These are phyloP conservation scores for Fraxinus dipetala DNA, from an alignment of 305 asterid genomes.

Conservation along the genomic window DNA sequence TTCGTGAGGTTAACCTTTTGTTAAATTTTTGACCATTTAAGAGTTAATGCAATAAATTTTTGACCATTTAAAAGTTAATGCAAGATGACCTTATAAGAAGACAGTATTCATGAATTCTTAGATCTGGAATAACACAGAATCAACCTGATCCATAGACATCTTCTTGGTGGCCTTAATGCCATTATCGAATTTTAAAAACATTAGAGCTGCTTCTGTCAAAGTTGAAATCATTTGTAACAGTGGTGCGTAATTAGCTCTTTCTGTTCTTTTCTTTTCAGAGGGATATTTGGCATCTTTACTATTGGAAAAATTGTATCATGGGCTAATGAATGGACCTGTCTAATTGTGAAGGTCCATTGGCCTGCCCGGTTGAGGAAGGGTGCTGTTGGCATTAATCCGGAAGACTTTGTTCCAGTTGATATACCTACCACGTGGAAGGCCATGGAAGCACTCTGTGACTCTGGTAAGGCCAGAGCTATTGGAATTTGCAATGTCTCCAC, in stretches of 20 bases:
- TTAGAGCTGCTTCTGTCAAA: neutral
- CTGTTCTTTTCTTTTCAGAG: neutral
- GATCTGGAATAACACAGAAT: neutral
- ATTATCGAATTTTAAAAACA: neutral
- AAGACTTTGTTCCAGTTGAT: constrained; percentile 52
- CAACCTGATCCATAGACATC: neutral
- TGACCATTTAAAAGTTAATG: neutral
- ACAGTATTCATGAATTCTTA: neutral
- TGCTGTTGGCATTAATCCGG: constrained; percentile 39
- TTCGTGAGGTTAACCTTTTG: neutral
- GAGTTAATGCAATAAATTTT: neutral
- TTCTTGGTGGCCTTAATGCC: neutral
- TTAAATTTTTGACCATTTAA: neutral
- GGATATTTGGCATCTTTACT: neutral
- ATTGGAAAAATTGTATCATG: neutral
- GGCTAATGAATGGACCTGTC: neutral
- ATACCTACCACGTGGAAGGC: constrained; percentile 73
- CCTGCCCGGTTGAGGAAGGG: constrained; percentile 59
- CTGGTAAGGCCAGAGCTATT: constrained; percentile 70
- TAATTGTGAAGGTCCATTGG: constrained; percentile 63
- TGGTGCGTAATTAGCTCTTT: neutral
- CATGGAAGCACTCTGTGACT: constrained; percentile 68
- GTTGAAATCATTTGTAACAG: neutral
- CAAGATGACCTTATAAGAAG: neutral
- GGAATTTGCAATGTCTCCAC: constrained; percentile 82